Evolutionary conservation across 768 basidiomycete genomes (phyloP), one percentile per base, ranked within the genome.

Genomic region (Scleroderma bovista): DNA sequence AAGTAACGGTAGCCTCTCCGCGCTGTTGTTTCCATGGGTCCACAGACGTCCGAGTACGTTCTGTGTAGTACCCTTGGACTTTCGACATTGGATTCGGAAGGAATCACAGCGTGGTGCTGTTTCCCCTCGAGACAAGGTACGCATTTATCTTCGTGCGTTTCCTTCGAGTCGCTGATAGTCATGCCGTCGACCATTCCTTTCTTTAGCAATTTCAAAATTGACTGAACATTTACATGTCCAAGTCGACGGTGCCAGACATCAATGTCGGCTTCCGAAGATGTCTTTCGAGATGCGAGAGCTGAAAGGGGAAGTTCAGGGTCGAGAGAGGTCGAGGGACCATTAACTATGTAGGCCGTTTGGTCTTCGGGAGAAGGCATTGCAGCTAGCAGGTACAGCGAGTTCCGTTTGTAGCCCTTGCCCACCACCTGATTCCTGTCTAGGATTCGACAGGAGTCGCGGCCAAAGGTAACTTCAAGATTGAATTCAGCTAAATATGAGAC

Each of bases 71-170:
- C 29, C 16, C 19, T 19, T 12, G 37, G 50, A 29, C 24, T 50
- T 19, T 48, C 12, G 12, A 50, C 22, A 3, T 9, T 42, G 3
- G 57, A 53, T 23, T 46, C 6, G 12, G 56, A 50, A 1, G 48
- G 54, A 29, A 61, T 57, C 1, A 47, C 33, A 12, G 47, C 26
- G 4, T 50, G 45, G 0, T 56, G 20, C 37, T 64, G 60, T 45
- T 66, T 67, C 12, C 61, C 61, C 32, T 57, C 29, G 8, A 61
- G 51, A 45, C 63, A 62, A 7, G 55, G 33, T 24, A 34, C 44
- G 40, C 64, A 66, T 8, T 34, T 12, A 1, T 19, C 40, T 6
- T 50, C 41, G 8, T 32, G 23, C 3, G 37, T 38, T 16, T 6
- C 26, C n/a, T n/a, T n/a, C 16, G 16, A 11, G 13, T 37, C 45